Evolutionary conservation across 345 rosid genomes (phyloP).

Genomic region (Eucalyptus dawsonii): DNA sequence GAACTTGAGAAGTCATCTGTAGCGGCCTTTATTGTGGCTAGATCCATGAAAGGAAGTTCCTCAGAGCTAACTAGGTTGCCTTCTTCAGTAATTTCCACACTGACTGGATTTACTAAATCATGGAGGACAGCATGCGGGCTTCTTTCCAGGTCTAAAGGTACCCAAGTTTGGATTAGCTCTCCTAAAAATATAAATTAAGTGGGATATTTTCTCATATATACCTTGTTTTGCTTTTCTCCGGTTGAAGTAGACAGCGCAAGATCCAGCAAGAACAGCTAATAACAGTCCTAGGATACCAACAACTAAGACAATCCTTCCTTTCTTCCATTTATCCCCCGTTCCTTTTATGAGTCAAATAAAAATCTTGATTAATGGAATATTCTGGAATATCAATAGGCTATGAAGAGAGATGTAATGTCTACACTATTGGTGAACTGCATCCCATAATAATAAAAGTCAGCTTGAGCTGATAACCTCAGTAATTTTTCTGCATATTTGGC

Average conservation of each 20-base stretch:
- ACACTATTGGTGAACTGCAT: not conserved
- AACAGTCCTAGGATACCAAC: not conserved
- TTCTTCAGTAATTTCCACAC: conserved; percentile 1
- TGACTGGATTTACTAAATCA: not conserved
- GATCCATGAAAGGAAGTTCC: conserved; percentile 17
- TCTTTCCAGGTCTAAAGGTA: not conserved
- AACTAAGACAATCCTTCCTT: not conserved
- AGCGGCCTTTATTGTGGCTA: conserved; percentile 1
- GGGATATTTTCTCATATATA: not conserved
- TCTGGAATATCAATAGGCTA: not conserved
- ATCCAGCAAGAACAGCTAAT: conserved; percentile 1
- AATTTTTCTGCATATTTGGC: not conserved
- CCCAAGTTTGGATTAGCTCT: not conserved
- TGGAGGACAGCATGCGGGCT: not conserved
- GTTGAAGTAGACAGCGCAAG: not conserved
- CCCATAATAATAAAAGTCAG: not conserved
- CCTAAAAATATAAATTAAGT: not conserved
- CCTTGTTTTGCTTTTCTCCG: not conserved
- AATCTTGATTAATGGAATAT: not conserved
- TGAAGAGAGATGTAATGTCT: not conserved
- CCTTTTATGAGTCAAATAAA: not conserved
- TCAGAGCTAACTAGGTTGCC: conserved; percentile 5
- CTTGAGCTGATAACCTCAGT: not conserved
- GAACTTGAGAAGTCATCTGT: conserved; percentile 16
- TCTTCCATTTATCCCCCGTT: conserved; percentile 10